Evolutionary conservation across 2,329 filamentous ascomycete genomes (phyloP).

Genomic region (Calonectria multiphialidica): DNA sequence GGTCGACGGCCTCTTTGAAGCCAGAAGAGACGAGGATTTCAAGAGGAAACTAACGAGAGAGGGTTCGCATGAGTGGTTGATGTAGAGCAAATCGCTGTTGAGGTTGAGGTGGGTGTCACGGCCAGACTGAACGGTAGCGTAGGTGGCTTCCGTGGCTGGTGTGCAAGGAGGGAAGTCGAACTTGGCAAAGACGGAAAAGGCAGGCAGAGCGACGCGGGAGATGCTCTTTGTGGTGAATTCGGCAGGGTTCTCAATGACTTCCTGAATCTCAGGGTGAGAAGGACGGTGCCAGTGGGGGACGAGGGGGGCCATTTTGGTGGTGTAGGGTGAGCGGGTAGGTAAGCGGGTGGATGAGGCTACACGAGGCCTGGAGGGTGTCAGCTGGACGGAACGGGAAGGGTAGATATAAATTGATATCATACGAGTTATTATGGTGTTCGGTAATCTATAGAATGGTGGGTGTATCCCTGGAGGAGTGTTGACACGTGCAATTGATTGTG

Average conservation of each 20-base stretch:
- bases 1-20: constrained; percentile 10
- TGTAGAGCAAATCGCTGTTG: constrained; percentile 75
- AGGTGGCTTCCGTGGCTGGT: constrained; percentile 66
- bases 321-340: not conserved
- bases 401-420: not conserved
- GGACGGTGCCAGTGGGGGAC: constrained; percentile 71
- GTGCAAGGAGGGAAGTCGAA: constrained; percentile 74
- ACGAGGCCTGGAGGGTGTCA: constrained; percentile 6
- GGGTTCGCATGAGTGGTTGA: constrained; percentile 77
- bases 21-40: not conserved
- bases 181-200: constrained; percentile 76
- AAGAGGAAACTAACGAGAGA: constrained; percentile 64
- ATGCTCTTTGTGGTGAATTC: constrained; percentile 72
- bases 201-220: constrained; percentile 66
- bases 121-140: constrained; percentile 73
- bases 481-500: not conserved
- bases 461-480: not conserved
- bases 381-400: not conserved
- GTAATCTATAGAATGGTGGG: not conserved
- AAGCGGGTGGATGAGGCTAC: constrained; percentile 18
- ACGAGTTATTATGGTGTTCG: constrained; percentile 7
- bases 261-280: constrained; percentile 69
- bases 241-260: constrained; percentile 65
- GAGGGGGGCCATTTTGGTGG: constrained; percentile 64
- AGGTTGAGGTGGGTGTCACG: constrained; percentile 68